Percentiles rank a stretch among this genome's conserved stretches.
These are phyloP conservation scores for Saturnispora galanensis DNA, from an alignment of 805 yeast species.

Conservation along the genomic window DNA sequence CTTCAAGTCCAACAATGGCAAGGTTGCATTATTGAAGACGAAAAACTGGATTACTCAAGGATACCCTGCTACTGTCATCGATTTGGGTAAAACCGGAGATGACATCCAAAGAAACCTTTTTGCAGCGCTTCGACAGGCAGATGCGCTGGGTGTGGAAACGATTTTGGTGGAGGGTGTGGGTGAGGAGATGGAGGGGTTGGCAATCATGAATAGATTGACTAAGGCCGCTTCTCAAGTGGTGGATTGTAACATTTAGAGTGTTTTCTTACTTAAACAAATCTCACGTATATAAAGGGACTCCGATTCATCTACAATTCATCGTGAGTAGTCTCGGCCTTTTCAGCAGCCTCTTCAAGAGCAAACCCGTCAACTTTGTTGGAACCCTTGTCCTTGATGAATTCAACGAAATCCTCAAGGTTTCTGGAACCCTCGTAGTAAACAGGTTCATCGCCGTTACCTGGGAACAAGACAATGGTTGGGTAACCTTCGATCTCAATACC, in stretches of 20 bases:
- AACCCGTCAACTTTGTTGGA: conserved; percentile 49
- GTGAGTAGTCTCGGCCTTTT: conserved; percentile 6
- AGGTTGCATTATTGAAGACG: conserved; percentile 45
- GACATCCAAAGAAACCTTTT: conserved; percentile 74
- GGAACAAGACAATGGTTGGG: conserved; percentile 87
- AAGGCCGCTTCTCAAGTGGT: conserved; percentile 63
- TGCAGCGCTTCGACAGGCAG: conserved; percentile 63
- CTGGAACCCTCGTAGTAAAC: conserved; percentile 61
- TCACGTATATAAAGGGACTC: background rate
- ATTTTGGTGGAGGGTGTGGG: conserved; percentile 80
- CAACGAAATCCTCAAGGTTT: conserved; percentile 58
- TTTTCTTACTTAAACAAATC: background rate
- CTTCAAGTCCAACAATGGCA: conserved; percentile 14
- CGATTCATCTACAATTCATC: conserved; percentile 15
- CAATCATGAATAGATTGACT: conserved; percentile 82
- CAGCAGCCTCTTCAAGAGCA: conserved; percentile 17
- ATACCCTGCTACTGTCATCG: conserved; percentile 6
- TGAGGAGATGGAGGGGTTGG: conserved; percentile 74
- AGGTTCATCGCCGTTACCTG: conserved; percentile 68
- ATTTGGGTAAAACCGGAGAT: conserved; percentile 37
- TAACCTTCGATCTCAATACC: conserved; percentile 75
- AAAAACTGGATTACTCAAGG: conserved; percentile 21
- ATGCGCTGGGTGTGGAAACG: conserved; percentile 46
- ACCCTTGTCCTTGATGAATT: conserved; percentile 65
- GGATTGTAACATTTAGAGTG: conserved; percentile 1